Evolutionary conservation across 2,329 filamentous ascomycete species (phyloP), one percentile per base, ranked within the genome.

Genomic region (Alternaria consortialis): DNA sequence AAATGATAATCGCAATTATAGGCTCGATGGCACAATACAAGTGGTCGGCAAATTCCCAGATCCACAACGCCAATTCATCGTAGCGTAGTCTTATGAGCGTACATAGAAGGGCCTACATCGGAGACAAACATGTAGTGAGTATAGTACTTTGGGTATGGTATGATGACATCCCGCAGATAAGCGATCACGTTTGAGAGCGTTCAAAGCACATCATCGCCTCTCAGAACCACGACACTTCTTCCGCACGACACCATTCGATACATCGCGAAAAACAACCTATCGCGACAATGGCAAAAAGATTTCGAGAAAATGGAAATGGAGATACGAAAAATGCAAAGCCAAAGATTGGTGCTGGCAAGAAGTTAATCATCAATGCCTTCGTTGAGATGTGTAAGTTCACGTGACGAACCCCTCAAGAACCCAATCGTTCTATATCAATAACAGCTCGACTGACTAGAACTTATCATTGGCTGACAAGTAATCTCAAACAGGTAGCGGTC

Each of bases 311-410:
- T 25, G 51, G 43, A 1, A 31, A 29, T 34, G 50, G 70, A 53
- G 62, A 68, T 64, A 63, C 70, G 62, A 72, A 65, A 44, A 57
- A 52, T 31, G 56, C 23, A 3, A 44, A 17, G 40, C 46, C 36
- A 53, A 58, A 63, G 64, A 70, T 59, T 61, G 37, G 52, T 43
- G 67, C 63, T 51, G 69, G 67, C 62, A 58, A 60, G 36, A 80
- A 78, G 66, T 65, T 80, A 51, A 78, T 81, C 31, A 73, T 82
- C 42, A 81, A 82, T 68, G 79, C 79, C 31, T 82, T 81, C 53
- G 79, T 81, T 12, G 79, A 81, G 56, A 79, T 76, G 68, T 81
- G 79, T 75, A 56, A 65, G 57, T 55, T 29, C 47, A 56, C 57
- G 44, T 58, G 57, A 43, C 37, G 7, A n/a, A n/a, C 29, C 11